phyloP scores from a whole-genome alignment of 2,329 filamentous ascomycete genomes.

The Verticillium tricorpus region DNA sequence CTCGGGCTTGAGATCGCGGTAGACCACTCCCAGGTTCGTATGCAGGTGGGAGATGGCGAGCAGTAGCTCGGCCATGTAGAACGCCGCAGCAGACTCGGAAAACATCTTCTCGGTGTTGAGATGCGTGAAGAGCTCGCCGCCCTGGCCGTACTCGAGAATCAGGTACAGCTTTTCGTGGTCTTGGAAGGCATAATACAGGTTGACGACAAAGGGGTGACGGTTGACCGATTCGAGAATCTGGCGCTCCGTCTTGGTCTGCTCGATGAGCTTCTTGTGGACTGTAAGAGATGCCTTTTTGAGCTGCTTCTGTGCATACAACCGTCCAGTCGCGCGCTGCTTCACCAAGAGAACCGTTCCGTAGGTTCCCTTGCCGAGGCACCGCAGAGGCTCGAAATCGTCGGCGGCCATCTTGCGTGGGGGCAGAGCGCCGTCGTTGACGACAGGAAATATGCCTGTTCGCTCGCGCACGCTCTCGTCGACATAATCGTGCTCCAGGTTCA shows the following conservation, averaged over 20 bases:
- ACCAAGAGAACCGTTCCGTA: conserved; percentile 94
- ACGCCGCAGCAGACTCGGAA: conserved; percentile 79
- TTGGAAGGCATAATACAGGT: conserved; percentile 97
- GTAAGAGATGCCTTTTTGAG: conserved; percentile 95
- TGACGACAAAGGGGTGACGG: conserved; percentile 94
- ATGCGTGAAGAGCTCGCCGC: conserved; percentile 95
- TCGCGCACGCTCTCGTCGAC: conserved; percentile 60
- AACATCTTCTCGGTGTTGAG: conserved; percentile 95
- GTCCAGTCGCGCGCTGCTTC: conserved; percentile 80
- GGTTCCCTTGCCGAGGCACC: conserved; percentile 91
- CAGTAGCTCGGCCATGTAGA: conserved; percentile 98
- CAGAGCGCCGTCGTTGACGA: conserved; percentile 50
- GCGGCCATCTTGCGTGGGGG: conserved; percentile 79
- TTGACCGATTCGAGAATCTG: conserved; percentile 94
- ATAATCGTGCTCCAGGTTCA: conserved; percentile 80
- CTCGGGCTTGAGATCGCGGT: conserved; percentile 95
- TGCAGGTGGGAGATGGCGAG: conserved; percentile 92
- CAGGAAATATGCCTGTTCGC: conserved; percentile 34
- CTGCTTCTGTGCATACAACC: conserved; percentile 95
- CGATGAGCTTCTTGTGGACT: conserved; percentile 91
- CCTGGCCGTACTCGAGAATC: conserved; percentile 95
- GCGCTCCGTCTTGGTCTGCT: conserved; percentile 96
- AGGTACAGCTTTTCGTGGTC: conserved; percentile 96
- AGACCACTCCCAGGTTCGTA: conserved; percentile 86
- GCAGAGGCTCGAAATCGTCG: conserved; percentile 83